A percentile compares a stretch with the other conserved stretches of the same genome.
Evolutionary conservation across 768 basidiomycete species (phyloP).

Genomic region (Leccinellum luteum): DNA sequence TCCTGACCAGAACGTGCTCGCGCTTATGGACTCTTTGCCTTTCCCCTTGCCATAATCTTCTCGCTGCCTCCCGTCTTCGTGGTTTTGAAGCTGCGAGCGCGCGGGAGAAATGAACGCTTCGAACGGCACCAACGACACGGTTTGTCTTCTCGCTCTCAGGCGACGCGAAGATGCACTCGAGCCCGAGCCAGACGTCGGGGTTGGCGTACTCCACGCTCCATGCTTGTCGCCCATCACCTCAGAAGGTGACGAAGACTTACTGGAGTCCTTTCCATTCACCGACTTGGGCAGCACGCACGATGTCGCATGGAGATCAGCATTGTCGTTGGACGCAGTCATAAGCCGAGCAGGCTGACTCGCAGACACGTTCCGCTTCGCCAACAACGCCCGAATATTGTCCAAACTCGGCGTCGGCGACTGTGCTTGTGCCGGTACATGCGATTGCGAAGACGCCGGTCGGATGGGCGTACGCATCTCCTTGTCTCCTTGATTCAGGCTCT

Average conservation of each 20-base stretch:
- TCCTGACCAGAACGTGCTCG: not conserved
- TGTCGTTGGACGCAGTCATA: not conserved
- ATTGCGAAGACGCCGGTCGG: not conserved
- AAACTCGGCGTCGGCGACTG: slow-evolving; percentile 12
- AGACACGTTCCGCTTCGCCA: slow-evolving; percentile 6
- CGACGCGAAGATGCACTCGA: not conserved
- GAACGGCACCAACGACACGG: slow-evolving; percentile 7
- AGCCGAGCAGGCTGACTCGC: not conserved
- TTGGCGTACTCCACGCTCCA: not conserved
- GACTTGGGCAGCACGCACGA: not conserved
- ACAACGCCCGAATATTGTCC: slow-evolving; percentile 13
- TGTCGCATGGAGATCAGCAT: not conserved
- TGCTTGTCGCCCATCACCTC: not conserved
- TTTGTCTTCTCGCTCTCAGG: not conserved
- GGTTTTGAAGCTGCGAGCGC: not conserved
- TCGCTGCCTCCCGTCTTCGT: not conserved
- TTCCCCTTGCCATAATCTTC: not conserved
- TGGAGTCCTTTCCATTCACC: not conserved
- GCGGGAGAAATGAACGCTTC: slow-evolving; percentile 24
- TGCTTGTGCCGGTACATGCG: not conserved
- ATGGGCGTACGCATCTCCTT: not conserved
- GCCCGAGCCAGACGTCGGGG: not conserved
- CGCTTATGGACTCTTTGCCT: not conserved
- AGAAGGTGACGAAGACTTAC: not conserved
- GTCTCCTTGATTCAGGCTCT: not conserved